A percentile compares a stretch with the other conserved stretches of the same genome.
These are phyloP conservation scores for Pseudocercospora ulei DNA, from an alignment of 2,329 filamentous ascomycete species.

Conservation along the genomic window DNA sequence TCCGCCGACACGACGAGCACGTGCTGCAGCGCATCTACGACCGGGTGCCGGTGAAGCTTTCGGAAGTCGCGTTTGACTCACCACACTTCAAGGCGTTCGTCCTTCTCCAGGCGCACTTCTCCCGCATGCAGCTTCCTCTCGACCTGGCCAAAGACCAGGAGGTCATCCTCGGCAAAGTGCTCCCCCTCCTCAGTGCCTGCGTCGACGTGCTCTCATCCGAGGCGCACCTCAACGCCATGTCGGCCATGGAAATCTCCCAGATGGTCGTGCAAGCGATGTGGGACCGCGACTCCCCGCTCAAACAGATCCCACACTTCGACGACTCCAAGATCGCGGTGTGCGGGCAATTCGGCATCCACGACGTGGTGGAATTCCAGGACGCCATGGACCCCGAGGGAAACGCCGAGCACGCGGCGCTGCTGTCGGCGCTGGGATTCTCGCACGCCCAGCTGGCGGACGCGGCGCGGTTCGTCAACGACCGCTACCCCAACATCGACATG, in stretches of 20 bases:
- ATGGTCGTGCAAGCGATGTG: conserved; percentile 99
- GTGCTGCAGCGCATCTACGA: conserved; percentile 89
- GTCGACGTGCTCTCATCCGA: conserved; percentile 95
- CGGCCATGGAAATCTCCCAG: conserved; percentile 97
- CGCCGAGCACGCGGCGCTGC: conserved; percentile 63
- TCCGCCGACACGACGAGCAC: conserved; percentile 80
- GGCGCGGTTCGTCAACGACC: conserved; percentile 90
- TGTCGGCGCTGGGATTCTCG: conserved; percentile 67
- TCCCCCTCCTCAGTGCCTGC: conserved; percentile 79
- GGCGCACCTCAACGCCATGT: conserved; percentile 92
- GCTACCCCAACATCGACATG: conserved; percentile 89
- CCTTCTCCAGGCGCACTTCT: conserved; percentile 94
- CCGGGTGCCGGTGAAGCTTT: conserved; percentile 89
- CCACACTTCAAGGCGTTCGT: conserved; percentile 98
- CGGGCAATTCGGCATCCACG: conserved; percentile 72
- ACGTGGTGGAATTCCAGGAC: conserved; percentile 97
- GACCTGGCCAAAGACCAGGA: conserved; percentile 96
- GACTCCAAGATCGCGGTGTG: conserved; percentile 73
- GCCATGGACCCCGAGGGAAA: conserved; percentile 96
- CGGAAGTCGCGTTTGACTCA: conserved; percentile 74
- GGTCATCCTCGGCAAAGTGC: conserved; percentile 68
- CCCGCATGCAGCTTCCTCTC: conserved; percentile 88
- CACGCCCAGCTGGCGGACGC: conserved; percentile 77
- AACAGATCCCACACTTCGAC: conserved; percentile 93
- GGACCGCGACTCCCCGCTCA: conserved; percentile 92